These are phyloP conservation scores for Condylostoma magnum DNA, from an alignment of 169 alveolate species.

Conservation along the genomic window DNA sequence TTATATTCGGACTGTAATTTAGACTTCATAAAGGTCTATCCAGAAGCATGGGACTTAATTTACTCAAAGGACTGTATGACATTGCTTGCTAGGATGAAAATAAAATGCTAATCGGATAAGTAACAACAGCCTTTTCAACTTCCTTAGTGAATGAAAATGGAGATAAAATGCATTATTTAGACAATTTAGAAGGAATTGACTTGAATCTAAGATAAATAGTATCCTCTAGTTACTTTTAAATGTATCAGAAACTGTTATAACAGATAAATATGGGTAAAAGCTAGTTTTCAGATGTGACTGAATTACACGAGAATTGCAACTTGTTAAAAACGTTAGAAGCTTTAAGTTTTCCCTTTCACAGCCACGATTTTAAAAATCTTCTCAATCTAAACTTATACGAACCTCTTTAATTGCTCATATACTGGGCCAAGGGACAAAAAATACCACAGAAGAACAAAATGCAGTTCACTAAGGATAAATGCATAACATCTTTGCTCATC, in stretches of 20 bases:
- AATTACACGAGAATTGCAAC: conserved; percentile 2
- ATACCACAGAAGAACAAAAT: not conserved
- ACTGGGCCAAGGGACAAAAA: conserved; percentile 24
- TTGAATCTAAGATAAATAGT: not conserved
- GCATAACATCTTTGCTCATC: conserved; percentile 22
- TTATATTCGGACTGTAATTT: not conserved
- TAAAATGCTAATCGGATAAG: conserved; percentile 1
- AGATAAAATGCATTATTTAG: conserved; percentile 10
- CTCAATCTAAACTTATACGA: not conserved
- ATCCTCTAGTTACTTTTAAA: not conserved
- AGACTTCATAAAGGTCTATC: conserved; percentile 4
- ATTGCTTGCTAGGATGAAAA: not conserved
- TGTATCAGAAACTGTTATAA: not conserved
- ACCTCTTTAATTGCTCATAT: not conserved
- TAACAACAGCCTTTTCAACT: not conserved
- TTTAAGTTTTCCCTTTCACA: conserved; percentile 25
- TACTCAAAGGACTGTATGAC: conserved; percentile 1
- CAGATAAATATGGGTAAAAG: conserved; percentile 5
- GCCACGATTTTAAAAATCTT: not conserved
- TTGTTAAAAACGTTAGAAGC: conserved; percentile 28
- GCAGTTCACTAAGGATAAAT: not conserved
- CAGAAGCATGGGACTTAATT: conserved; percentile 22
- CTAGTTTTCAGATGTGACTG: conserved; percentile 8
- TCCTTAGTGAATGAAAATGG: not conserved
- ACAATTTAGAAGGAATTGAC: conserved; percentile 25